Percentiles rank a stretch among this genome's conserved stretches.
phyloP scores from a whole-genome alignment of 164 flowering plant species.

The Umbilicus rupestris region DNA sequence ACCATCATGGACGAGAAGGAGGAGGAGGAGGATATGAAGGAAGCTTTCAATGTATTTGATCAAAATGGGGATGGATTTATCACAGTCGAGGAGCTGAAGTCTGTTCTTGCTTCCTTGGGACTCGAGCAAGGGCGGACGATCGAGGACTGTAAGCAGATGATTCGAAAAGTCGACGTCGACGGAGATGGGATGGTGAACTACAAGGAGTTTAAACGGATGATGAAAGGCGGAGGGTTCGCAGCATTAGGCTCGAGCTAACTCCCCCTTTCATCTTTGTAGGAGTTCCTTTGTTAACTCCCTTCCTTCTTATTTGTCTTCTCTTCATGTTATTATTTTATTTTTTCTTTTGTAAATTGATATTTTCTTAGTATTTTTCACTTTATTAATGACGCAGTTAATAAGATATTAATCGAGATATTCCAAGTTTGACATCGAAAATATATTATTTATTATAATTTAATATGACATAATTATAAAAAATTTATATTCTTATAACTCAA shows the following conservation, averaged over 20 bases:
- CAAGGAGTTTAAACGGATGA: conserved; percentile 36
- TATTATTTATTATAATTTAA: too few relatives aligned
- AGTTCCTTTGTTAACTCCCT: too few relatives aligned
- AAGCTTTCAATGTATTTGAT: conserved; percentile 35
- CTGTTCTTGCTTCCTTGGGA: conserved; percentile 33
- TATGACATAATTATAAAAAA: too few relatives aligned
- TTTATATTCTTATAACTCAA: too few relatives aligned
- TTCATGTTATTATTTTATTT: too few relatives aligned
- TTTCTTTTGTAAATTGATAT: too few relatives aligned
- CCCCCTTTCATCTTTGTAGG: too few relatives aligned
- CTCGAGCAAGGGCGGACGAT: conserved; percentile 30
- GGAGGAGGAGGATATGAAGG: conserved; percentile 32
- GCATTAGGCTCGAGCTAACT: conserved; percentile 12
- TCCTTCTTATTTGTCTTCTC: too few relatives aligned
- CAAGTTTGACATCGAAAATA: too few relatives aligned
- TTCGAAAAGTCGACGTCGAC: conserved; percentile 30
- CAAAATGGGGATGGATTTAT: conserved; percentile 37
- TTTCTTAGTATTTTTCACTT: too few relatives aligned
- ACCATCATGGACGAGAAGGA: conserved; percentile 29
- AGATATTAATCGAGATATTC: too few relatives aligned
- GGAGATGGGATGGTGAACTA: conserved; percentile 35
- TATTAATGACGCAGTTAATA: too few relatives aligned
- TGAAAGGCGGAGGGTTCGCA: conserved; percentile 34
- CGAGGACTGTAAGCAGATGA: conserved; percentile 33
- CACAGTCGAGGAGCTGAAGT: conserved; percentile 27